Evolutionary conservation across 352 stramenopile genomes (phyloP).

Genomic region (Peronospora destructor): DNA sequence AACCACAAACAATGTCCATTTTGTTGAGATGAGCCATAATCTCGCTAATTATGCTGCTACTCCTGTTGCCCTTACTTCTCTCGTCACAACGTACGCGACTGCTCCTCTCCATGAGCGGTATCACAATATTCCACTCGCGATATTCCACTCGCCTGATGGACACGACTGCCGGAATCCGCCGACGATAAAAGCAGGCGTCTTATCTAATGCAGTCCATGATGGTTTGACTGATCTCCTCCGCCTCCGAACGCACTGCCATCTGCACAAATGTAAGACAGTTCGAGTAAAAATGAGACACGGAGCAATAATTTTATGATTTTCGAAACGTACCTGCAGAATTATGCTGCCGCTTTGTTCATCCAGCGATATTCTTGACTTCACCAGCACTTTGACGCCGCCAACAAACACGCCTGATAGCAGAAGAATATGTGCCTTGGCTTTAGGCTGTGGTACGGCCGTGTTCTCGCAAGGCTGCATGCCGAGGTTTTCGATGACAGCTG

Average conservation of each 20-base stretch:
- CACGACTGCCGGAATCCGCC: conserved; percentile 8
- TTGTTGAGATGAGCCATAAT: conserved; percentile 17
- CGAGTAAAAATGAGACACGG: neutral
- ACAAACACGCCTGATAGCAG: conserved; percentile 96
- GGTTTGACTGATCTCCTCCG: conserved; percentile 91
- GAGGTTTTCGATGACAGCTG: conserved; percentile 93
- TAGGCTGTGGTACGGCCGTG: conserved; percentile 82
- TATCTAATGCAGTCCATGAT: conserved; percentile 96
- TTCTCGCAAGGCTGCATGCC: conserved; percentile 97
- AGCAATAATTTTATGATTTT: neutral
- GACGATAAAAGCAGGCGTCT: conserved; percentile 22
- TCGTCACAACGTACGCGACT: conserved; percentile 18
- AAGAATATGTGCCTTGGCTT: conserved; percentile 93
- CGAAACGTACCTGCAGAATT: conserved; percentile 74
- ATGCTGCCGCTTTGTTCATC: conserved; percentile 87
- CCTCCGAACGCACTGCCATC: conserved; percentile 95
- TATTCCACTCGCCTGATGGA: conserved; percentile 16
- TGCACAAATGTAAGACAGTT: conserved; percentile 34
- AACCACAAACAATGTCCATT: conserved; percentile 35
- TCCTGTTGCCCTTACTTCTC: conserved; percentile 7
- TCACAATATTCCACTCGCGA: conserved; percentile 11
- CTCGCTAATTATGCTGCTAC: conserved; percentile 15
- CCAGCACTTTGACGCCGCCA: conserved; percentile 90
- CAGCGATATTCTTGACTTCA: conserved; percentile 93
- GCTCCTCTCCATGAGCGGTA: conserved; percentile 25